Conservation (phyloP, 2,329 filamentous ascomycete species). For the Fusarium algeriense region DNA sequence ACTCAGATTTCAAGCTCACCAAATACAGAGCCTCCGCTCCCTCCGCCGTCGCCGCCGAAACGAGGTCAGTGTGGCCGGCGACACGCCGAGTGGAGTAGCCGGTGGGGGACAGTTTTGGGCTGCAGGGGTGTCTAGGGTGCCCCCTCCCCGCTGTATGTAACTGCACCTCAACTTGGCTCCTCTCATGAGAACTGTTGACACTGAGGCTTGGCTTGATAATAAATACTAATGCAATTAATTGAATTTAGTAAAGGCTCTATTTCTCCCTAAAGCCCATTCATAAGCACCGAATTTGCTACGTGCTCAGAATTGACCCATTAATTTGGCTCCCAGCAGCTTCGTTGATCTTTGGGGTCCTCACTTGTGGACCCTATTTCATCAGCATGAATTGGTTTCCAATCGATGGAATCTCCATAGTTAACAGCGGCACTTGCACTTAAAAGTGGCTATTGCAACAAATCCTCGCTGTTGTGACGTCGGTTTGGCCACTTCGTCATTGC, state of each 20-base stretch:
- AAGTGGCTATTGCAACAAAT: conserved; percentile 16
- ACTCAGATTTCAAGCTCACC: conserved; percentile 37
- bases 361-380: conserved; percentile 31
- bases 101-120: conserved; percentile 38
- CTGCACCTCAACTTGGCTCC: conserved; percentile 13
- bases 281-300: conserved; percentile 15
- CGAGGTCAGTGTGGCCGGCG: conserved; percentile 42
- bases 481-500: conserved; percentile 37
- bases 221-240: conserved; percentile 1
- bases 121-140: conserved; percentile 19
- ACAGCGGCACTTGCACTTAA: conserved; percentile 20
- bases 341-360: conserved; percentile 24
- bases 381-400: conserved; percentile 17
- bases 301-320: conserved; percentile 11
- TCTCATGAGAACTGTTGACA: conserved; percentile 25
- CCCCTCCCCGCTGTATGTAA: conserved; percentile 33
- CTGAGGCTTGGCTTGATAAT: conserved; percentile 16
- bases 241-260: conserved; percentile 1
- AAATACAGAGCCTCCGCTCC: conserved; percentile 25
- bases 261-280: conserved; percentile 24
- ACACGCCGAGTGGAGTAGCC: conserved; percentile 44
- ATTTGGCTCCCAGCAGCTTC: conserved; percentile 14
- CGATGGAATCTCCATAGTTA: conserved; percentile 24
- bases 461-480: conserved; percentile 41
- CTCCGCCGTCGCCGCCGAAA: conserved; percentile 38